A percentile compares a stretch with the other conserved stretches of the same genome.
phyloP scores from a whole-genome alignment of 257 asterid genomes.

The Solanum etuberosum region DNA sequence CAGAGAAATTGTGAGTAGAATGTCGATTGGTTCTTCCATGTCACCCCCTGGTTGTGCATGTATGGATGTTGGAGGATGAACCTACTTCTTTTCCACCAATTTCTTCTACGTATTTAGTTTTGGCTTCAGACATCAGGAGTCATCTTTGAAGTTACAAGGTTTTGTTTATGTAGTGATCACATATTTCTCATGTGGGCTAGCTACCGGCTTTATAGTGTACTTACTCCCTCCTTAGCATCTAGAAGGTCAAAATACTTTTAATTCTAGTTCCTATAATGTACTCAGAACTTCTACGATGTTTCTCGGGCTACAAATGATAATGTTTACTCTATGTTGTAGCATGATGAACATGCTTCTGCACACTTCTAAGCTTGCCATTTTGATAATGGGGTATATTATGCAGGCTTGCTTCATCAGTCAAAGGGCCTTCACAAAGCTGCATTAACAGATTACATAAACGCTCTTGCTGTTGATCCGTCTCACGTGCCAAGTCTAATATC shows the following conservation, averaged over 20 bases:
- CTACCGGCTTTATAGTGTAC: background rate
- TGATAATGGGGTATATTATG: background rate
- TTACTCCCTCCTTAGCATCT: background rate
- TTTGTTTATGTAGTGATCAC: background rate
- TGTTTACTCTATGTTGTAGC: background rate
- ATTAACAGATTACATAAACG: constrained; percentile 31
- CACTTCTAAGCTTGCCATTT: background rate
- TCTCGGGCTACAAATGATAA: background rate
- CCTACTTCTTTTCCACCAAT: background rate
- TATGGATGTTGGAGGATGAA: background rate
- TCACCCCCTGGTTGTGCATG: background rate
- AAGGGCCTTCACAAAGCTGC: constrained; percentile 53
- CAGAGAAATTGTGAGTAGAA: background rate
- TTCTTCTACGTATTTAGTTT: background rate
- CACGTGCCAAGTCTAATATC: constrained; percentile 67
- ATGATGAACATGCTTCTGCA: background rate
- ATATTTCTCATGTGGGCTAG: background rate
- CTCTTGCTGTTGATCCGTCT: constrained; percentile 51
- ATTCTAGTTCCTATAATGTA: background rate
- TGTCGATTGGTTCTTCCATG: background rate
- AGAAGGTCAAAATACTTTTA: background rate
- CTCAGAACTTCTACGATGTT: background rate
- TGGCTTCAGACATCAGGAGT: background rate
- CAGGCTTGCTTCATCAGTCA: constrained; percentile 80
- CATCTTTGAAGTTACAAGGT: background rate